Evolutionary conservation across 352 stramenopile genomes (phyloP).

Genomic region (Pythium aquatile): DNA sequence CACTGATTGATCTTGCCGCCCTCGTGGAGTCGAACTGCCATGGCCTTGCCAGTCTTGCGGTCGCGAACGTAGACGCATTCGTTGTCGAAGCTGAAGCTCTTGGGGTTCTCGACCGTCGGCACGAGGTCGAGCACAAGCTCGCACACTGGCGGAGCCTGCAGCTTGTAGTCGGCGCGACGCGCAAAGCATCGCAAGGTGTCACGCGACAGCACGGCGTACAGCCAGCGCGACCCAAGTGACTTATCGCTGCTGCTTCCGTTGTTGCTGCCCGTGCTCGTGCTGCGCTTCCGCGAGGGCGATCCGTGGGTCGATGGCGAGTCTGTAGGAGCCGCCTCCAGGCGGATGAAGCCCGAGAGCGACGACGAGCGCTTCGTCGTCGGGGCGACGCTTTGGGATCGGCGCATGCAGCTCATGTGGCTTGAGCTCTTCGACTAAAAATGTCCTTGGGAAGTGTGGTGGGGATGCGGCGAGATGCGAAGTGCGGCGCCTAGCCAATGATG

Average conservation of each 20-base stretch:
- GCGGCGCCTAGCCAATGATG: neutral
- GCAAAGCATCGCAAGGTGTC: conserved; percentile 27
- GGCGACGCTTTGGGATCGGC: conserved; percentile 26
- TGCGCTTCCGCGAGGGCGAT: conserved; percentile 26
- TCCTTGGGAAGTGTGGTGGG: conserved; percentile 7
- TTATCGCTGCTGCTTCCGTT: conserved; percentile 17
- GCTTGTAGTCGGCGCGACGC: conserved; percentile 30
- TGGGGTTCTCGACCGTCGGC: conserved; percentile 22
- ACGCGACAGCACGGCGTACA: conserved; percentile 31
- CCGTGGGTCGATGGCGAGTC: conserved; percentile 5
- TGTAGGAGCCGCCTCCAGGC: conserved; percentile 16
- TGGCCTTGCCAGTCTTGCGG: conserved; percentile 13
- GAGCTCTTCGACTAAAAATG: neutral
- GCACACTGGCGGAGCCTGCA: conserved; percentile 24
- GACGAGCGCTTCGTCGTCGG: conserved; percentile 24
- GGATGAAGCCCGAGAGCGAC: conserved; percentile 28
- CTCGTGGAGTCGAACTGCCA: conserved; percentile 30
- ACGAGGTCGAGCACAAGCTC: conserved; percentile 27
- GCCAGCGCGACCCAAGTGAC: conserved; percentile 20
- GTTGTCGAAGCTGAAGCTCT: conserved; percentile 29
- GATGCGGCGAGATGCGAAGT: conserved; percentile 1
- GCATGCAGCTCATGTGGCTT: conserved; percentile 24
- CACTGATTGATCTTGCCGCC: conserved; percentile 31
- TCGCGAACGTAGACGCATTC: conserved; percentile 31
- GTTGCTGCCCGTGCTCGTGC: conserved; percentile 25